Percentiles rank a stretch among this genome's conserved stretches.
phyloP scores from a whole-genome alignment of 352 stramenopile genomes.

The Phytopythium delawarense region DNA sequence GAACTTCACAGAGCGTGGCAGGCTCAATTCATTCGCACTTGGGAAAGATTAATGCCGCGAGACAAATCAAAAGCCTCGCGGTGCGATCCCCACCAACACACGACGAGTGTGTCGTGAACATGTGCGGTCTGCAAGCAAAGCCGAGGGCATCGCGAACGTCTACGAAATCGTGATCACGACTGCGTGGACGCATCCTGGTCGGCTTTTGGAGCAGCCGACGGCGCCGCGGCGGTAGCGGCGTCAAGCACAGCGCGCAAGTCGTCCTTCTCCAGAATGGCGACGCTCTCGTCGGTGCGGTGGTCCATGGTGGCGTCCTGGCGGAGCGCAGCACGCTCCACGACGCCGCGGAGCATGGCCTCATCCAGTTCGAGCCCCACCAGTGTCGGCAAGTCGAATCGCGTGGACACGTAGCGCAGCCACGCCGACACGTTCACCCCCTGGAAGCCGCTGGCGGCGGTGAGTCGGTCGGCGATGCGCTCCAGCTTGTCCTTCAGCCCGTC shows the following conservation, averaged over 20 bases:
- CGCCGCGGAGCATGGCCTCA: slow-evolving; percentile 37
- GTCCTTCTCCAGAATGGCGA: slow-evolving; percentile 51
- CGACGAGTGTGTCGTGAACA: neutral
- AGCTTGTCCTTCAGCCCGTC: slow-evolving; percentile 50
- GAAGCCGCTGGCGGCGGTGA: slow-evolving; percentile 53
- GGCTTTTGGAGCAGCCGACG: slow-evolving; percentile 11
- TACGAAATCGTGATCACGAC: neutral
- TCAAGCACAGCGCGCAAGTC: slow-evolving; percentile 58
- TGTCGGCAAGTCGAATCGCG: slow-evolving; percentile 54
- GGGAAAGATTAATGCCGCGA: neutral
- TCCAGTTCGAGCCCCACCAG: slow-evolving; percentile 52
- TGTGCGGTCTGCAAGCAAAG: neutral
- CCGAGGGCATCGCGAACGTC: no score
- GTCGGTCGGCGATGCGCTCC: slow-evolving; percentile 35
- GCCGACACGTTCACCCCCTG: slow-evolving; percentile 35
- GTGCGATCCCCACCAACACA: neutral
- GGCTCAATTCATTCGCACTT: neutral
- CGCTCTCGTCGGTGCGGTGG: slow-evolving; percentile 20
- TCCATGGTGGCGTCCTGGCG: slow-evolving; percentile 48
- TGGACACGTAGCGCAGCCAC: slow-evolving; percentile 65
- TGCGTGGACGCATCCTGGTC: slow-evolving; percentile 2
- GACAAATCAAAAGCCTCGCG: neutral
- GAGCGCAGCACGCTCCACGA: slow-evolving; percentile 49
- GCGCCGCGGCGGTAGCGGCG: slow-evolving; percentile 28
- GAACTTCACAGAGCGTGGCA: neutral